phyloP scores from a whole-genome alignment of 169 alveolate genomes.

The Eimeria maxima region DNA sequence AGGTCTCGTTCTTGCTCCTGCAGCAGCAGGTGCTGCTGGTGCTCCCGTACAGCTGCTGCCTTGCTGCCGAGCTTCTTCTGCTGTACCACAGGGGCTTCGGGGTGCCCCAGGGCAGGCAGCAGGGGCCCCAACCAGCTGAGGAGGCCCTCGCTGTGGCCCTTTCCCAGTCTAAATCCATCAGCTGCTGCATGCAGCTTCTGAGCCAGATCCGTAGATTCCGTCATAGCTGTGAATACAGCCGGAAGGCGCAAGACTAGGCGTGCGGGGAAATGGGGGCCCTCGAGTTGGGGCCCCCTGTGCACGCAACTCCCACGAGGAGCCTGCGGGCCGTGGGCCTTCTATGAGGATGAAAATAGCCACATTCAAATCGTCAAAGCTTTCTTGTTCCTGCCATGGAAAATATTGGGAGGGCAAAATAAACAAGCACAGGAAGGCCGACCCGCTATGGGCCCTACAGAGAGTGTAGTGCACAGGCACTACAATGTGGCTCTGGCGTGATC shows the following conservation, averaged over 20 bases:
- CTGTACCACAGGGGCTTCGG: constrained; percentile 42
- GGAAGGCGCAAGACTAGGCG: neutral
- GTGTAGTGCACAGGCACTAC: no score
- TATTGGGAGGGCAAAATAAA: neutral
- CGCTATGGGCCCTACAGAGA: neutral
- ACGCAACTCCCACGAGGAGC: neutral
- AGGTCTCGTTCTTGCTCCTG: constrained; percentile 12
- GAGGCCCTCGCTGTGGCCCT: constrained; percentile 18
- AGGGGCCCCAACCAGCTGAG: constrained; percentile 42
- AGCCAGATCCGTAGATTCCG: neutral
- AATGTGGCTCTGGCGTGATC: no score
- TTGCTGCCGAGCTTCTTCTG: constrained; percentile 53
- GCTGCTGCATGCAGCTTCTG: constrained; percentile 54
- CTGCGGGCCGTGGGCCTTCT: neutral
- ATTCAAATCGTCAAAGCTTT: neutral
- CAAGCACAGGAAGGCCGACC: neutral
- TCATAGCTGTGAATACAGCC: constrained; percentile 13
- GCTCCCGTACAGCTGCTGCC: constrained; percentile 58
- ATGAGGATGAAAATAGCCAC: neutral
- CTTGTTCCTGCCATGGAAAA: neutral
- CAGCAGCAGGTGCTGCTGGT: constrained; percentile 32
- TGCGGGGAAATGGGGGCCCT: neutral
- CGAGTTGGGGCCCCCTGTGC: neutral
- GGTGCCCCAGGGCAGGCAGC: constrained; percentile 21
- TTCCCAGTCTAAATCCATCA: constrained; percentile 1